Evolutionary conservation across 2,329 filamentous ascomycete genomes (phyloP).

Genomic region (Lasiodiplodia hormozganensis): DNA sequence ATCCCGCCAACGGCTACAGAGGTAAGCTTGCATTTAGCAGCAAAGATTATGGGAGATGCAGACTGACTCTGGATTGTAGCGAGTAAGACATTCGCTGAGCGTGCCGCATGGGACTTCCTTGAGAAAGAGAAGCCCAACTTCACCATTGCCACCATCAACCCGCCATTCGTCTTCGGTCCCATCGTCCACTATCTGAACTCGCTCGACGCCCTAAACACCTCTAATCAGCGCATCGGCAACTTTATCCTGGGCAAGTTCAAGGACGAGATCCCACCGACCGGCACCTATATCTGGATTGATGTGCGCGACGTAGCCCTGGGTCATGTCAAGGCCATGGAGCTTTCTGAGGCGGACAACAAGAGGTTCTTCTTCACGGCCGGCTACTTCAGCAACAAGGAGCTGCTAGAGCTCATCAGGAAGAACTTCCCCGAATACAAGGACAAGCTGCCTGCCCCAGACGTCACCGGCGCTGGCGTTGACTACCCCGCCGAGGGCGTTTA

Average conservation of each 20-base stretch:
- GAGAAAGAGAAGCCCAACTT: constrained; percentile 60
- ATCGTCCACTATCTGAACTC: constrained; percentile 66
- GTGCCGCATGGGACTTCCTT: constrained; percentile 61
- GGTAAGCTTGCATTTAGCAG: constrained; percentile 32
- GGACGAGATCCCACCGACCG: constrained; percentile 63
- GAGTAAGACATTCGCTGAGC: constrained; percentile 69
- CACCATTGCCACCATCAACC: constrained; percentile 56
- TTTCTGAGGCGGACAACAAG: constrained; percentile 64
- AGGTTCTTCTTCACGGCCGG: constrained; percentile 70
- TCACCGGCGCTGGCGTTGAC: constrained; percentile 41
- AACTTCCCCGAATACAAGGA: constrained; percentile 61
- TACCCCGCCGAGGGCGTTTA: constrained; percentile 59
- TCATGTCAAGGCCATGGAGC: constrained; percentile 66
- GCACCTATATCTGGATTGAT: constrained; percentile 58
- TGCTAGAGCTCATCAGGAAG: constrained; percentile 63
- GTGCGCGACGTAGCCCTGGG: constrained; percentile 66
- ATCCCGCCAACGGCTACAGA: constrained; percentile 54
- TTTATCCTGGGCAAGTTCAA: constrained; percentile 69
- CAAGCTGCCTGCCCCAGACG: constrained; percentile 51
- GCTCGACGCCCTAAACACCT: constrained; percentile 73
- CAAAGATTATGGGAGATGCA: background rate
- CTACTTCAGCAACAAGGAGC: constrained; percentile 66
- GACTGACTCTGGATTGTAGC: constrained; percentile 37
- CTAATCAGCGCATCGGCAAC: constrained; percentile 71
- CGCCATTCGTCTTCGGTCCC: constrained; percentile 59